These are phyloP conservation scores for Komagataella ulmi DNA, from an alignment of 805 yeast species.

Conservation along the genomic window DNA sequence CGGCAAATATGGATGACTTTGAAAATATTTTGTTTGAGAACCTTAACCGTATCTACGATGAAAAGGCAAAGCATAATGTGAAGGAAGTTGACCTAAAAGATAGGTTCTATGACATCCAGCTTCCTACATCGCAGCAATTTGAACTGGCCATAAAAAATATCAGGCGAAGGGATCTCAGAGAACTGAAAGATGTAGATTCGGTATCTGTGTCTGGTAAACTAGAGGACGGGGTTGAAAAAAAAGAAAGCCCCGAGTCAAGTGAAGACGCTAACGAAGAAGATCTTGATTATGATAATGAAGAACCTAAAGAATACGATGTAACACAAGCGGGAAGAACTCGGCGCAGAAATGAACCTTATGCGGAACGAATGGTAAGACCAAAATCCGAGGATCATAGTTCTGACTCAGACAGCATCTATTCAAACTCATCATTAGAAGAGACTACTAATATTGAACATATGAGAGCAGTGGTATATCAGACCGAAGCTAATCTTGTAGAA, in stretches of 20 bases:
- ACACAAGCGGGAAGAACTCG: neutral
- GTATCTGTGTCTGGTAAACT: neutral
- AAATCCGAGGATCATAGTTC: neutral
- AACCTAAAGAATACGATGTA: neutral
- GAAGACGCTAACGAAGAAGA: neutral
- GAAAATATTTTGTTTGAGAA: slow-evolving; percentile 28
- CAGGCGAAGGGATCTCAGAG: neutral
- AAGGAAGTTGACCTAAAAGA: slow-evolving; percentile 10
- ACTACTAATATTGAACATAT: slow-evolving; percentile 8
- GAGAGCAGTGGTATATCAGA: slow-evolving; percentile 10
- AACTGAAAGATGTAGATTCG: neutral
- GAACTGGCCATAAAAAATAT: neutral
- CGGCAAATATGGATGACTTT: slow-evolving; percentile 39
- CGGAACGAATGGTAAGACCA: neutral
- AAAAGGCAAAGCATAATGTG: slow-evolving; percentile 5
- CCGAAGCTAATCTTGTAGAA: slow-evolving; percentile 13
- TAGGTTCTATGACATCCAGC: slow-evolving; percentile 1
- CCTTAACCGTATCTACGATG: slow-evolving; percentile 12
- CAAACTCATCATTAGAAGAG: slow-evolving; percentile 3
- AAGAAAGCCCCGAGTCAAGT: neutral
- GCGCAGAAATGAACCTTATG: neutral
- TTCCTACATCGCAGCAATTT: neutral
- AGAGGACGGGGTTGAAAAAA: neutral
- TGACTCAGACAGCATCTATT: slow-evolving; percentile 9
- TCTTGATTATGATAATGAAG: neutral